These are phyloP conservation scores for Cutaneotrichosporon cutaneum DNA, from an alignment of 1,284 basidiomycete species.

Conservation along the genomic window DNA sequence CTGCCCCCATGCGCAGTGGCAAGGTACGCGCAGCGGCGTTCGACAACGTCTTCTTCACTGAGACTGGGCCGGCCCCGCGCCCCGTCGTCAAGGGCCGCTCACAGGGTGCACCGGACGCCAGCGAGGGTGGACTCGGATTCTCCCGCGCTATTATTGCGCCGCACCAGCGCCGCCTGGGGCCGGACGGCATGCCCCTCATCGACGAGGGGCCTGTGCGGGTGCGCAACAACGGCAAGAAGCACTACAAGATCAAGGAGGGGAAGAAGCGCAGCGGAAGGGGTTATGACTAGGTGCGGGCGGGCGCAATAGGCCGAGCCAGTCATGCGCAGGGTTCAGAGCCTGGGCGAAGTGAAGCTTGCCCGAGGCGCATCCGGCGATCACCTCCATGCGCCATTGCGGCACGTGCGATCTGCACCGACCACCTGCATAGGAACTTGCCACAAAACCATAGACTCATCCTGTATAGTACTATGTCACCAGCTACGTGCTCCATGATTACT, in stretches of 20 bases:
- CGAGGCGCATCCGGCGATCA: not conserved
- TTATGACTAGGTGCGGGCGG: constrained; percentile 63
- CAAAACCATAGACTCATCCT: not conserved
- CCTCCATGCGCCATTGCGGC: not conserved
- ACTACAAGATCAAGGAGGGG: constrained; percentile 79
- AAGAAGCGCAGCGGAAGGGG: constrained; percentile 89
- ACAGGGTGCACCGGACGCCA: constrained; percentile 49
- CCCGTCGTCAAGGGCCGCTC: constrained; percentile 64
- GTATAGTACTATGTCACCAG: not conserved
- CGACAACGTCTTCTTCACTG: constrained; percentile 81
- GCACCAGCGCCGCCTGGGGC: constrained; percentile 73
- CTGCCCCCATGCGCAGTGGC: constrained; percentile 45
- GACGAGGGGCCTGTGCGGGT: constrained; percentile 56
- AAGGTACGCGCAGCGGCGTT: constrained; percentile 63
- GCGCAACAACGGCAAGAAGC: constrained; percentile 71
- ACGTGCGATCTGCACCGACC: not conserved
- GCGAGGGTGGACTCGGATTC: constrained; percentile 60
- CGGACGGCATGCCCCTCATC: constrained; percentile 67
- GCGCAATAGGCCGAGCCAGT: not conserved
- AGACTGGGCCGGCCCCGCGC: constrained; percentile 58
- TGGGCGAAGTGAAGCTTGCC: too few relatives aligned
- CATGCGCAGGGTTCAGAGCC: too few relatives aligned
- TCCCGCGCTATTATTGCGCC: constrained; percentile 67
- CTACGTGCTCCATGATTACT: too few relatives aligned
- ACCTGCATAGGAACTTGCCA: not conserved